phyloP scores from a whole-genome alignment of 352 stramenopile species.

The Phytopythium ostracodes region DNA sequence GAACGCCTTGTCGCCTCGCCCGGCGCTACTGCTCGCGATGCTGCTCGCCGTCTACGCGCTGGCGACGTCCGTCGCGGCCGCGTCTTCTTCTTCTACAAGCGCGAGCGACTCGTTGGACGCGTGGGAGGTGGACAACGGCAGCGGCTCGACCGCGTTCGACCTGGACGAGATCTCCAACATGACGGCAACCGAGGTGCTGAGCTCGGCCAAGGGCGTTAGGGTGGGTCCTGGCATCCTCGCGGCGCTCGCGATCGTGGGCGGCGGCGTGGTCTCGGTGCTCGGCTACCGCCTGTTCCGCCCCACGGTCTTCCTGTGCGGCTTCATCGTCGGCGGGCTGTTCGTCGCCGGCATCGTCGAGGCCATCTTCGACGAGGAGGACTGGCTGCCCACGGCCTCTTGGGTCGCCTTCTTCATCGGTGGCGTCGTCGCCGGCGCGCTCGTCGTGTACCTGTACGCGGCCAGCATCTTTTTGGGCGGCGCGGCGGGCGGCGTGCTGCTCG shows the following conservation, averaged over 20 bases:
- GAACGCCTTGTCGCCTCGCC: neutral
- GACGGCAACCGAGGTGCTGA: constrained; percentile 26
- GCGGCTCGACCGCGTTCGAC: constrained; percentile 8
- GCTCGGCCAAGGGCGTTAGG: constrained; percentile 35
- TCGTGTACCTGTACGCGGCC: constrained; percentile 43
- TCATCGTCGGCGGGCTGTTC: constrained; percentile 65
- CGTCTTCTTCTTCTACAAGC: neutral
- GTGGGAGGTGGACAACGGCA: constrained; percentile 2
- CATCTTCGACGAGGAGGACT: constrained; percentile 38
- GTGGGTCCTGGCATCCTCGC: constrained; percentile 43
- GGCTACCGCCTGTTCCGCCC: constrained; percentile 60
- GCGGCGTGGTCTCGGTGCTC: constrained; percentile 36
- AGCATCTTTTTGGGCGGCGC: constrained; percentile 49
- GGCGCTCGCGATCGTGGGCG: constrained; percentile 41
- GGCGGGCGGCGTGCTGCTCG: constrained; percentile 43
- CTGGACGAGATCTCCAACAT: constrained; percentile 10
- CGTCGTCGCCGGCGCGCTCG: constrained; percentile 29
- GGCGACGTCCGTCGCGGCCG: neutral
- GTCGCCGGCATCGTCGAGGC: constrained; percentile 50
- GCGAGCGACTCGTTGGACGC: constrained; percentile 3
- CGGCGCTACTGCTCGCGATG: constrained; percentile 1
- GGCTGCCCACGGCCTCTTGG: constrained; percentile 54
- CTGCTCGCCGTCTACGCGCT: neutral
- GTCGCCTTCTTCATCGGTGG: constrained; percentile 46
- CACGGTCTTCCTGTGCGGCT: constrained; percentile 63